Evolutionary conservation across 1,139 yeast genomes (phyloP), one percentile per base, ranked within the genome.

Genomic region (Magnusiomyces fungicola): DNA sequence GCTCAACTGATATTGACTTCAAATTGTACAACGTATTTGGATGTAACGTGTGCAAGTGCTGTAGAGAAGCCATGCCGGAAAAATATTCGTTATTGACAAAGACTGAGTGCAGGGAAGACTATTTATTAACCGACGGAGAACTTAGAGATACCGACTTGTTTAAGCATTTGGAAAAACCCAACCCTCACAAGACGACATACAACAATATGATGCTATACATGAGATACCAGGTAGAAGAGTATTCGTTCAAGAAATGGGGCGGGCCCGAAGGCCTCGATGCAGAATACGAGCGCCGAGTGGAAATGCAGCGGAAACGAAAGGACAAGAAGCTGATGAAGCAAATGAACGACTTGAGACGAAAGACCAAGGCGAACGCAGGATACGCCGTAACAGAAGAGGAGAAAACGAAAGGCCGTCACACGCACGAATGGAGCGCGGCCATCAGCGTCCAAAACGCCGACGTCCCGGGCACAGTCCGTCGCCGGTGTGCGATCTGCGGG

Each of bases 231-330:
- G 90, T 92, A 16, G 98, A 94, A 64, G 88, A 83, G 59, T 86
- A 76, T 68, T 96, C 98, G 0, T 86, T 82, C 70, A 82, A 84
- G 63, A 92, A 92, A 67, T 94, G 99, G 99, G 96, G 95, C 1
- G 83, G 95, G 0, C 76, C 84, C 3, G 96, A 89, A 46, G 88
- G 84, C 0, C 68, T 94, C 38, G 99, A 94, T 64, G 75, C 76
- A n/a, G 98, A 94, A 65, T 94, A 95, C 86, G 87, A 87, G 58
- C 69, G 84, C 47, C 70, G 98, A 37, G 96, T 87, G 64, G 79
- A 75, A 45, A 75, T 78, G 61, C 79, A 87, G 56, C 72, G 86
- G 24, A 77, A 79, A 50, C 71, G 96, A 45, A 76, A 87, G 55
- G 97, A 89, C 57, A 82, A 81, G 61, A 83, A 80, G 64, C 92